Evolutionary conservation across 2,329 filamentous ascomycete species (phyloP).

Genomic region (Aspergillus sp.): DNA sequence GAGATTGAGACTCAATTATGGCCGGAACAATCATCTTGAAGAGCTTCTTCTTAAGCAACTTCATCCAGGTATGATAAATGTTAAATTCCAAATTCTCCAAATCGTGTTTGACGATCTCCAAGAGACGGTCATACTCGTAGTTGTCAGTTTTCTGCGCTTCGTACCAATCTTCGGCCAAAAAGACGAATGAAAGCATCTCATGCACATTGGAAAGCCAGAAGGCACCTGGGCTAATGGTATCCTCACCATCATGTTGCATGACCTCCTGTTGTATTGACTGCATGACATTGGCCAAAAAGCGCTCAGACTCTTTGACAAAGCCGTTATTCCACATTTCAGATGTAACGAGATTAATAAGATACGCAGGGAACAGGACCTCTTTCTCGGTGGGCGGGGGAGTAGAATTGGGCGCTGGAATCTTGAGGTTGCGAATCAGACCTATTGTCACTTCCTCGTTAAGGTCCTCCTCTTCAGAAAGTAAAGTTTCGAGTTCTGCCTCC

Average conservation of each 20-base stretch:
- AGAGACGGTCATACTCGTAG: conserved; percentile 93
- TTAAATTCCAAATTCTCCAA: conserved; percentile 98
- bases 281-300: conserved; percentile 99
- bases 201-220: conserved; percentile 99
- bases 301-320: conserved; percentile 98
- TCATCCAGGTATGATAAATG: conserved; percentile 99
- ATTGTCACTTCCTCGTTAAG: conserved; percentile 96
- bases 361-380: conserved; percentile 97
- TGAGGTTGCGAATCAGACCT: conserved; percentile 92
- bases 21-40: conserved; percentile 99
- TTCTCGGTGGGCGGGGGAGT: conserved; percentile 93
- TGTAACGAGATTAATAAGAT: conserved; percentile 97
- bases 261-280: conserved; percentile 99
- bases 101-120: conserved; percentile 99
- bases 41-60: conserved; percentile 97
- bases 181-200: conserved; percentile 99
- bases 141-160: conserved; percentile 99
- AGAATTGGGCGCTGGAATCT: conserved; percentile 85
- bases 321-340: conserved; percentile 99
- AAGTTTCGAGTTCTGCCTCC: conserved; percentile 88
- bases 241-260: conserved; percentile 97
- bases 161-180: conserved; percentile 99
- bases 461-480: conserved; percentile 92
- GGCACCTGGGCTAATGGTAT: conserved; percentile 92
- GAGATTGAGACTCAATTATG: conserved; percentile 97